Base-by-base conservation (phyloP, 2,329 filamentous ascomycete species). In the Blastomyces gilchristii region DNA sequence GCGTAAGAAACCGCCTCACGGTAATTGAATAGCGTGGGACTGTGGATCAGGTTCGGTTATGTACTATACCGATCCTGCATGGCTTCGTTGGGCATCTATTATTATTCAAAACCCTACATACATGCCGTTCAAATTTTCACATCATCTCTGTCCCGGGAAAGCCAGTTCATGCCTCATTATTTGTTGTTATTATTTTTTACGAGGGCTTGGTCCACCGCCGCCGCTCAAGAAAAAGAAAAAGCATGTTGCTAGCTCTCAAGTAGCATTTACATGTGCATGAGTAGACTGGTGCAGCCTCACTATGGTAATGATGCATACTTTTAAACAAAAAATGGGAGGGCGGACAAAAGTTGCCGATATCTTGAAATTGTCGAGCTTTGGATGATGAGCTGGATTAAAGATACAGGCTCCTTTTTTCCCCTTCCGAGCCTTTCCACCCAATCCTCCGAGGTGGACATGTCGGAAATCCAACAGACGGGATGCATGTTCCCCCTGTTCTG, bases 211-310 rank as follows among this genome's bases (percentile, higher is more conserved):
- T 47, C 31, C 28, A 2, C 43, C 18, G 12, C 22, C 49, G 18
- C n/a, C 45, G 45, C 45, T 41, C 16, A 59, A 11, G 8, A 59
- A 59, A 59, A 47, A 41, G 41, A 59, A 47, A 59, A 47, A 59
- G 37, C 41, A 59, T 47, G 25, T 59, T 47, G 57, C 57, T 59
- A 41, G 25, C 41, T 59, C 22, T 41, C 57, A 41, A 22, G 57
- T 59, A 41, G 57, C 57, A 34, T 59, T 22, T 34, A 59, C 25
- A 59, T 59, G 57, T 59, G 25, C 57, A 59, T 59, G 25, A 47
- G 57, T 31, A 59, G 41, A 59, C 57, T 47, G 57, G 25, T 34
- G 39, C 57, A 59, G 57, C 57, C 57, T 59, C 57, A 59, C 57
- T 59, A 31, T 49, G 57, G 43, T 34, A 47, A 59, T 34, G 39